Evolutionary conservation across 2,329 filamentous ascomycete genomes (phyloP).

Genomic region (Stagonosporopsis cucurbitacearum): DNA sequence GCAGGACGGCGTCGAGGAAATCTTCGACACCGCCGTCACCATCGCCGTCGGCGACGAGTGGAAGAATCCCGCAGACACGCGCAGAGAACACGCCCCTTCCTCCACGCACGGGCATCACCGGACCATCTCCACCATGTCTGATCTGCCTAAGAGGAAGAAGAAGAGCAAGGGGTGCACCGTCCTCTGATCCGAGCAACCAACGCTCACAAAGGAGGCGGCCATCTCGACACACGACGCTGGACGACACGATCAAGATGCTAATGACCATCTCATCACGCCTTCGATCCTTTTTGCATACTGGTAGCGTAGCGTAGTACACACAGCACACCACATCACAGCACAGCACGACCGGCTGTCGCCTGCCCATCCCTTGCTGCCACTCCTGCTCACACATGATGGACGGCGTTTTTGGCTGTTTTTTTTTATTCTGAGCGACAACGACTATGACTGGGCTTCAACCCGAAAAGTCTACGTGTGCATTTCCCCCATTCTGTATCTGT

Average conservation of each 20-base stretch:
- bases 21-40: slow-evolving; percentile 90
- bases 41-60: slow-evolving; percentile 80
- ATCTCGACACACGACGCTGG: slow-evolving; percentile 49
- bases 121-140: slow-evolving; percentile 31
- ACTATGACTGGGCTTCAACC: slow-evolving; percentile 23
- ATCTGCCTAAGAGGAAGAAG: slow-evolving; percentile 38
- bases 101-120: slow-evolving; percentile 26
- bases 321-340: no score
- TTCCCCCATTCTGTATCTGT: slow-evolving; percentile 42
- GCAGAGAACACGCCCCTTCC: slow-evolving; percentile 18
- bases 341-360: neutral
- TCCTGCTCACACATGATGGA: slow-evolving; percentile 32
- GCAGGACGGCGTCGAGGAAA: slow-evolving; percentile 93
- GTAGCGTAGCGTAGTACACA: neutral
- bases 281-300: slow-evolving; percentile 23
- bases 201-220: slow-evolving; percentile 25
- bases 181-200: slow-evolving; percentile 46
- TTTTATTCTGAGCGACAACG: slow-evolving; percentile 26
- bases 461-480: slow-evolving; percentile 32
- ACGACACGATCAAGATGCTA: slow-evolving; percentile 51
- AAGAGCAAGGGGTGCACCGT: slow-evolving; percentile 50
- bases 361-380: slow-evolving; percentile 4
- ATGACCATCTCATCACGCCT: slow-evolving; percentile 44
- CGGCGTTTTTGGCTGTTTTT: slow-evolving; percentile 33
- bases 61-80: slow-evolving; percentile 37